These are phyloP conservation scores for Tubosaeta sp. DNA, from an alignment of 768 basidiomycete species.

Conservation along the genomic window DNA sequence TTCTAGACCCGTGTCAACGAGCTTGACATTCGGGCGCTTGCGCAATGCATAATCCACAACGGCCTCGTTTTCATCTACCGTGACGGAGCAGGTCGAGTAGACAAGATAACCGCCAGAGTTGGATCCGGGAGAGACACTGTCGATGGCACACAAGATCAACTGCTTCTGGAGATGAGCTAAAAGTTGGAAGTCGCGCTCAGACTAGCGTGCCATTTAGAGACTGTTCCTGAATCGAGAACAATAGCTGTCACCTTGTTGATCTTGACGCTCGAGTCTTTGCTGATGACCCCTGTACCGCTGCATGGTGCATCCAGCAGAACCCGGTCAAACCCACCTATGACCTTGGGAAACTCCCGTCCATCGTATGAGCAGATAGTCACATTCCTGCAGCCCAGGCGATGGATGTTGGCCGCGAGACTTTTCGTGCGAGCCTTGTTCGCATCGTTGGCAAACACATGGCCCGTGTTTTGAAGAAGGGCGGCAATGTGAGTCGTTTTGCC, in stretches of 20 bases:
- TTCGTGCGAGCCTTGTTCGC: slow-evolving; percentile 92
- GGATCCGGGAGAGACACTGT: slow-evolving; percentile 86
- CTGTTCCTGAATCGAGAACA: not conserved
- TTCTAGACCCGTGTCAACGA: slow-evolving; percentile 88
- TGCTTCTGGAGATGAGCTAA: slow-evolving; percentile 98
- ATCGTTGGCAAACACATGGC: slow-evolving; percentile 97
- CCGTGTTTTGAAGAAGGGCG: slow-evolving; percentile 95
- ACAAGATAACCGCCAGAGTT: slow-evolving; percentile 92
- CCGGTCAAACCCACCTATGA: slow-evolving; percentile 98
- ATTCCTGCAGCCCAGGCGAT: slow-evolving; percentile 96
- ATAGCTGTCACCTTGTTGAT: slow-evolving; percentile 78
- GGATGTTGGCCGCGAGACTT: slow-evolving; percentile 93
- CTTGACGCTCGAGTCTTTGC: slow-evolving; percentile 96
- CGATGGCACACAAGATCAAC: slow-evolving; percentile 95
- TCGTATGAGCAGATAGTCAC: slow-evolving; percentile 97
- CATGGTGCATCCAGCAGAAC: slow-evolving; percentile 96
- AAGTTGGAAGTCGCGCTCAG: slow-evolving; percentile 91
- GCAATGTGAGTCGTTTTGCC: slow-evolving; percentile 99
- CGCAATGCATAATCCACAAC: slow-evolving; percentile 96
- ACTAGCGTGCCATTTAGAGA: slow-evolving; percentile 42
- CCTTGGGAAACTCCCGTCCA: slow-evolving; percentile 95
- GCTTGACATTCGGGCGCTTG: slow-evolving; percentile 88
- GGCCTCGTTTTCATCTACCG: slow-evolving; percentile 96
- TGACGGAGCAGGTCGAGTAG: slow-evolving; percentile 98
- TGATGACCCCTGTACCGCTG: slow-evolving; percentile 97